Evolutionary conservation across 306 rosid species (phyloP), one percentile per base, ranked within the genome.

Genomic region (Oxytropis ochrocephala): DNA sequence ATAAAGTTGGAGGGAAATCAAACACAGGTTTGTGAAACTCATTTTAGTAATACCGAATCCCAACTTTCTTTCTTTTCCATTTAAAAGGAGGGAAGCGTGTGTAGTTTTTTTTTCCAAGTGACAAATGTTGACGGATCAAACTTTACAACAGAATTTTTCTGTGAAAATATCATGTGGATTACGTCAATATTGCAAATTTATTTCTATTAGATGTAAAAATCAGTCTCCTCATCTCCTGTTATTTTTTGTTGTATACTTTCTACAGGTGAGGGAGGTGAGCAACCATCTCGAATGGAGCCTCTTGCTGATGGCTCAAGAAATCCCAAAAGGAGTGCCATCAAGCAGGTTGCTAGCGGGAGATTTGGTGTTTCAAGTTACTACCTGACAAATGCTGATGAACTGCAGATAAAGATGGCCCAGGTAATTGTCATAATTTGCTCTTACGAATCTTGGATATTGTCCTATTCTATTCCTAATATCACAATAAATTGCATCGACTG

Each of bases 331-430:
- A 95, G 99, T 77, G 84, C 96, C 70, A 95, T 95, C 62, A 95
- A 95, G 83, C 99, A 95, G 78, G 91, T 95, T 75, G 99, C 99
- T 1, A 95, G 99, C 84, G 99, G 97, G 24, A 95, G 99, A 80
- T 95, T 95, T 86, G 99, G 99, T 60, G 99, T 95, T 80, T 84
- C 97, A 33, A 95, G 95, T 86, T 95, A 91, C 73, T 95, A 95
- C 80, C 97, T 95, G 43, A 89, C 99, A 11, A 91, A 95, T 77
- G 99, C 99, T 29, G 96, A 91, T 49, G 99, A 95, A 79, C 74
- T 95, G 61, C 99, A 95, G 82, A 95, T 95, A 66, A 95, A 95
- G 86, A 95, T 95, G 99, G 99, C 99, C 78, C 99, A 95, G 99
- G 99, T 91, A 87, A 57, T 50, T 73, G 36, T 67, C 42, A 12